Conservation (phyloP, 163 green algal genomes). For the Prototheca wickerhamii region DNA sequence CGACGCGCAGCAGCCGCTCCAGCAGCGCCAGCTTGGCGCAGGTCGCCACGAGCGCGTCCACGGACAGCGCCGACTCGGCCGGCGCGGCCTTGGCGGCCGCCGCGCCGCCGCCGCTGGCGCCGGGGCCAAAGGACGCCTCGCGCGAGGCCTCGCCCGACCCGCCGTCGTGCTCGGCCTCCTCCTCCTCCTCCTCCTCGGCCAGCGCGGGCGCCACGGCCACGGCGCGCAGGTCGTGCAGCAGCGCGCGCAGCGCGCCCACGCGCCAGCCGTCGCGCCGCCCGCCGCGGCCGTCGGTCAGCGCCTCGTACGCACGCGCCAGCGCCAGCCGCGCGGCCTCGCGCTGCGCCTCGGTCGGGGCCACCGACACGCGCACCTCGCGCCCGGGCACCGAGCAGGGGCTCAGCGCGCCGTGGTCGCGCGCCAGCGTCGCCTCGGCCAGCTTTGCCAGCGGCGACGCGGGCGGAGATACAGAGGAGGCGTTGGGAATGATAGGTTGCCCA, state of each 20-base stretch:
- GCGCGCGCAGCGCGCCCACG: constrained; percentile 39
- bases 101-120: background rate
- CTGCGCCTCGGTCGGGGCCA: constrained; percentile 24
- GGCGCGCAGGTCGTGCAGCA: constrained; percentile 42
- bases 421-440: constrained; percentile 18
- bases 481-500: too few species aligned
- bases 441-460: background rate
- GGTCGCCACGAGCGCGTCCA: constrained; percentile 25
- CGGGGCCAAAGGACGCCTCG: background rate
- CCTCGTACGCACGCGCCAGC: constrained; percentile 52
- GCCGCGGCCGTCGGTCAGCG: constrained; percentile 56
- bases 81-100: background rate
- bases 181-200: constrained; percentile 1
- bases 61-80: background rate
- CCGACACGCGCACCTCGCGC: constrained; percentile 28
- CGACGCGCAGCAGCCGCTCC: constrained; percentile 39
- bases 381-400: constrained; percentile 12
- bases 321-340: constrained; percentile 40
- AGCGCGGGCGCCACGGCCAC: constrained; percentile 11
- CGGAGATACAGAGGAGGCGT: background rate
- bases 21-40: constrained; percentile 63
- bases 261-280: constrained; percentile 33
- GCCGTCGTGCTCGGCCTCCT: background rate
- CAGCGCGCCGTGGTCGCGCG: constrained; percentile 17
- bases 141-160: constrained; percentile 7